Conservation (phyloP, 306 rosid genomes). For the Rubus idaeus region DNA sequence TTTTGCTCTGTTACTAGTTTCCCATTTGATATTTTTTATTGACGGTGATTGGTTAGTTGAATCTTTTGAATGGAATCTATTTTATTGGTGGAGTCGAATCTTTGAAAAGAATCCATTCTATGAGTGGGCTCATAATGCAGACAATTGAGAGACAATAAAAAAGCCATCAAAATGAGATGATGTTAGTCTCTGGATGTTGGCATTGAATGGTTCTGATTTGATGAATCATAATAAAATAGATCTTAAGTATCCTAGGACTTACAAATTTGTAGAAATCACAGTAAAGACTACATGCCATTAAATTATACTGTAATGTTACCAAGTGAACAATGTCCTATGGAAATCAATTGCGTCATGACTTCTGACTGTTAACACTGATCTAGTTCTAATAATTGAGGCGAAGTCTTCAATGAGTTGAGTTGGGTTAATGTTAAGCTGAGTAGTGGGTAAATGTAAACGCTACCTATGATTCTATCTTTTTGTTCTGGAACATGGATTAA, state of each 20-base stretch:
- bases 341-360: slow-evolving; percentile 1
- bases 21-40: background rate
- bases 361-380: slow-evolving; percentile 5
- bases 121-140: slow-evolving; percentile 1
- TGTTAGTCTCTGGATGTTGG: slow-evolving; percentile 1
- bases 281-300: background rate
- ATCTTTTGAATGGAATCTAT: background rate
- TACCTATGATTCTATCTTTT: background rate
- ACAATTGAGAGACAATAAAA: background rate
- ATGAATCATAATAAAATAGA: background rate
- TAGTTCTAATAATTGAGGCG: slow-evolving; percentile 4
- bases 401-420: background rate
- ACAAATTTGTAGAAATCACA: background rate
- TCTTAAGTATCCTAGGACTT: background rate
- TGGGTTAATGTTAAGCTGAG: background rate
- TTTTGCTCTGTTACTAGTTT: background rate
- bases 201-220: background rate
- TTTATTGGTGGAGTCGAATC: background rate
- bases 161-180: slow-evolving; percentile 9
- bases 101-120: background rate
- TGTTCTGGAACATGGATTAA: background rate
- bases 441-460: background rate
- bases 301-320: slow-evolving; percentile 3
- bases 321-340: slow-evolving; percentile 8
- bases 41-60: background rate